Percentiles rank a stretch among this genome's conserved stretches.
Evolutionary conservation across 371 early-diverging fungal species (phyloP).

Genomic region (Mucor racemosus): DNA sequence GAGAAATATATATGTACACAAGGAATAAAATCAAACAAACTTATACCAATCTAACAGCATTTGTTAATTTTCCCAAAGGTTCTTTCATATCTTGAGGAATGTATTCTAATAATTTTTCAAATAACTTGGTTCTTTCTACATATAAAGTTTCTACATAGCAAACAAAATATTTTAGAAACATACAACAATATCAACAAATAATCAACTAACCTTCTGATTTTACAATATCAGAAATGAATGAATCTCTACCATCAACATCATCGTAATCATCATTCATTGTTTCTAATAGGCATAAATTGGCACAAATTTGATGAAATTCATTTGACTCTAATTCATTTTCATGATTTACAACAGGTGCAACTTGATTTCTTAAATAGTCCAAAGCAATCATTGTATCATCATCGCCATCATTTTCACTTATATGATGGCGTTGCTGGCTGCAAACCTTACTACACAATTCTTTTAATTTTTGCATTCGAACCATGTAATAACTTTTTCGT

Average conservation of each 20-base stretch:
- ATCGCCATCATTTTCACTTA: not conserved
- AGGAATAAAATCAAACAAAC: not conserved
- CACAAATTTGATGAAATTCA: conserved; percentile 69
- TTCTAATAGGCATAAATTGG: conserved; percentile 53
- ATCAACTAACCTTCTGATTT: conserved; percentile 19
- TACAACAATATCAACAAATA: not conserved
- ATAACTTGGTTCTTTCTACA: conserved; percentile 66
- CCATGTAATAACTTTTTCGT: conserved; percentile 61
- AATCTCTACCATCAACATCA: not conserved
- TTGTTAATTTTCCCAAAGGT: conserved; percentile 75
- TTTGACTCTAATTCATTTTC: conserved; percentile 61
- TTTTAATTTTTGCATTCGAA: conserved; percentile 72
- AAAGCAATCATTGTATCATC: conserved; percentile 59
- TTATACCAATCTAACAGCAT: conserved; percentile 62
- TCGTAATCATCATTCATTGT: not conserved
- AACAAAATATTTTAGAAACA: conserved; percentile 2
- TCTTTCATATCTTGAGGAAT: conserved; percentile 85
- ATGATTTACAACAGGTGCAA: conserved; percentile 73
- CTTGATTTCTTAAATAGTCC: conserved; percentile 68
- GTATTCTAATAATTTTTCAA: conserved; percentile 71
- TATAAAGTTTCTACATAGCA: conserved; percentile 31
- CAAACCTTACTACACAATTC: conserved; percentile 58
- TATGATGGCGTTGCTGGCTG: not conserved
- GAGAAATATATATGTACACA: not conserved
- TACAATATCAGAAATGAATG: not conserved